phyloP scores from a whole-genome alignment of 2,329 filamentous ascomycete species.

The Penicillium sp. region DNA sequence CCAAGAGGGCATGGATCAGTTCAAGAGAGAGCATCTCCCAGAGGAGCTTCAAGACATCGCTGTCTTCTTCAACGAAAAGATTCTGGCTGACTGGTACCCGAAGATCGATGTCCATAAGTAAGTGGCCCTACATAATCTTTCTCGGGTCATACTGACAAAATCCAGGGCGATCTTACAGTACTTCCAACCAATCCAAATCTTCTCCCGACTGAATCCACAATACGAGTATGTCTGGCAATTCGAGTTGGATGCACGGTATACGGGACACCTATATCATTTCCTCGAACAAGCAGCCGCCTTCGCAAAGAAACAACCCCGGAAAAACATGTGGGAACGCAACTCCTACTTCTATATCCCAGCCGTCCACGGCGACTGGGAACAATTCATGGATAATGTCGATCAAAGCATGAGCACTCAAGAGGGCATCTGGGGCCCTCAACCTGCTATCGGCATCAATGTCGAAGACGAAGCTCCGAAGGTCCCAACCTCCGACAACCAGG shows the following conservation, averaged over 20 bases:
- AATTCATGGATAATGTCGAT: slow-evolving; percentile 7
- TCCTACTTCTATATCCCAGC: slow-evolving; percentile 15
- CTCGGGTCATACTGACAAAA: background rate
- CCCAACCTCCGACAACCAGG: background rate
- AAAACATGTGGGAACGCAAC: slow-evolving; percentile 17
- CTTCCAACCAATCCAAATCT: slow-evolving; percentile 14
- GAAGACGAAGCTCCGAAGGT: background rate
- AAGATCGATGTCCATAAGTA: slow-evolving; percentile 13
- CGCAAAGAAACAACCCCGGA: slow-evolving; percentile 13
- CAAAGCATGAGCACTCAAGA: background rate
- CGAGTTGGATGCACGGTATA: slow-evolving; percentile 16
- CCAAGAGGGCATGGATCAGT: background rate
- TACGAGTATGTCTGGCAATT: slow-evolving; percentile 18
- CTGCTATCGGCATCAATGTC: slow-evolving; percentile 3
- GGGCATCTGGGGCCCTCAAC: slow-evolving; percentile 5
- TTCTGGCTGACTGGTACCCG: slow-evolving; percentile 12
- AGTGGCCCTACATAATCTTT: background rate
- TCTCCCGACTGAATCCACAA: slow-evolving; percentile 11
- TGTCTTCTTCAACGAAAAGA: slow-evolving; percentile 10
- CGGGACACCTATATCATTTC: slow-evolving; percentile 11
- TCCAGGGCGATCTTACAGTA: slow-evolving; percentile 13
- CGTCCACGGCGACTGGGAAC: slow-evolving; percentile 12
- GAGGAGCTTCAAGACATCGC: slow-evolving; percentile 9
- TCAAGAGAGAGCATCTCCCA: slow-evolving; percentile 7
- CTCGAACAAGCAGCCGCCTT: slow-evolving; percentile 11